Conservation (phyloP, 202 grass and related monocot genomes). For the Brachypodium distachyon region DNA sequence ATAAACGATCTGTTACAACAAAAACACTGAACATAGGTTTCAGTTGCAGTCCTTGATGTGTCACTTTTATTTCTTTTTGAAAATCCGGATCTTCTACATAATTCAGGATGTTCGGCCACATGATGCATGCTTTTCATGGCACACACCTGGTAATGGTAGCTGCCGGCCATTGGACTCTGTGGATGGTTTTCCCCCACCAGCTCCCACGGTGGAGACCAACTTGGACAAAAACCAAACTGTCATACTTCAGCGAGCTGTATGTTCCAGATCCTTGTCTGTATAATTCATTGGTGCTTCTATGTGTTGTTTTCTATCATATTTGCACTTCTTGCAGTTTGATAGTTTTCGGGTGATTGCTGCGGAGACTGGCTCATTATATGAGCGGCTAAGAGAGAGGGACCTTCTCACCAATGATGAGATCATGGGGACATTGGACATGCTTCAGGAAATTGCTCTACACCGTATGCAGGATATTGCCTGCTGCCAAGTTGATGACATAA, state of each 20-base stretch:
- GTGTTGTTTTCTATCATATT: neutral
- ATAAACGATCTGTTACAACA: neutral
- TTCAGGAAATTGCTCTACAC: conserved; percentile 6
- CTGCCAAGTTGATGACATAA: neutral
- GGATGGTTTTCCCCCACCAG: neutral
- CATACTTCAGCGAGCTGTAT: conserved; percentile 3
- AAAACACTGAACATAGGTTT: neutral
- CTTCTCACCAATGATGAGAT: conserved; percentile 1
- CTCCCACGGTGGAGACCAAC: neutral
- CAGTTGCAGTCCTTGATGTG: neutral
- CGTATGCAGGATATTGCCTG: conserved; percentile 11
- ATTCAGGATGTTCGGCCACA: conserved; percentile 2
- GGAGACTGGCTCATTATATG: neutral
- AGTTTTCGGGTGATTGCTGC: neutral
- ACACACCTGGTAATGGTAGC: neutral
- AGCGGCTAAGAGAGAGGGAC: neutral
- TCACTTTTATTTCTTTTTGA: neutral
- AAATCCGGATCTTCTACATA: neutral
- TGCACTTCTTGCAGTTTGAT: conserved; percentile 14
- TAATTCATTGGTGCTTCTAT: neutral
- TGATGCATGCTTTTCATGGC: conserved; percentile 5
- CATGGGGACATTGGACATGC: conserved; percentile 10
- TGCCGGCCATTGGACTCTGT: neutral
- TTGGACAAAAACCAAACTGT: neutral
- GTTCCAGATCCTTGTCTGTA: neutral